Percentiles rank a stretch among this genome's conserved stretches.
phyloP scores from a whole-genome alignment of 805 yeast genomes.

The Saccharomycopsis synnaedendra region DNA sequence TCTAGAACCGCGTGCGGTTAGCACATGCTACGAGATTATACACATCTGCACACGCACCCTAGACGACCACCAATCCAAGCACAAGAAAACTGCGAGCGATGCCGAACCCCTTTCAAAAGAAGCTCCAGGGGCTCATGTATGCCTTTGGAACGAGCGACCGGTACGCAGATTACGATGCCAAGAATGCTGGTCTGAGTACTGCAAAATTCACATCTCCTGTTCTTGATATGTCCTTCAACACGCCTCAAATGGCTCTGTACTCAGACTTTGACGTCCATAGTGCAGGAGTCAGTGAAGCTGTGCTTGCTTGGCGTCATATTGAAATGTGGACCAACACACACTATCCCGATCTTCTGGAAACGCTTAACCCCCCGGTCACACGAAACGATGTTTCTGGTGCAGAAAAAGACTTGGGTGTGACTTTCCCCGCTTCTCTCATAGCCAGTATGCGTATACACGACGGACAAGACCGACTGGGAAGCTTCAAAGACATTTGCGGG shows the following conservation, averaged over 20 bases:
- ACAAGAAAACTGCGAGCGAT: no score
- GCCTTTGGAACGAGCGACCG: slow-evolving; percentile 57
- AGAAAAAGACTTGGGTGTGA: slow-evolving; percentile 67
- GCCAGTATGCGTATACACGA: slow-evolving; percentile 78
- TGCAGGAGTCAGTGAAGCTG: slow-evolving; percentile 52
- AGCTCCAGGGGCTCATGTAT: slow-evolving; percentile 48
- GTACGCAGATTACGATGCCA: slow-evolving; percentile 52
- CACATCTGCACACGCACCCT: no score
- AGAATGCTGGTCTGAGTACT: slow-evolving; percentile 5
- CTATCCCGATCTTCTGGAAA: slow-evolving; percentile 72
- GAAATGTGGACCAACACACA: slow-evolving; percentile 72
- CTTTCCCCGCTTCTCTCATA: slow-evolving; percentile 70
- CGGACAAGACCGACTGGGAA: slow-evolving; percentile 77
- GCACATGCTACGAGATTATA: no score
- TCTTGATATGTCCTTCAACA: slow-evolving; percentile 19
- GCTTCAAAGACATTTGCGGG: slow-evolving; percentile 58
- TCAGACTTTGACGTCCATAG: slow-evolving; percentile 15
- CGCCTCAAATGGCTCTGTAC: slow-evolving; percentile 23
- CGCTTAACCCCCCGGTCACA: slow-evolving; percentile 72
- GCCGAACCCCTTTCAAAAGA: slow-evolving; percentile 21
- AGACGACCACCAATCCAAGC: no score
- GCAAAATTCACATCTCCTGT: slow-evolving; percentile 13
- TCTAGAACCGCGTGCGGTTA: no score
- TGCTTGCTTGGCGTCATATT: slow-evolving; percentile 82
- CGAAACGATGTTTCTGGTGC: slow-evolving; percentile 69